Percentiles rank a stretch among this genome's conserved stretches.
Conservation (phyloP, 768 basidiomycete species). For the Amanita thiersii region DNA sequence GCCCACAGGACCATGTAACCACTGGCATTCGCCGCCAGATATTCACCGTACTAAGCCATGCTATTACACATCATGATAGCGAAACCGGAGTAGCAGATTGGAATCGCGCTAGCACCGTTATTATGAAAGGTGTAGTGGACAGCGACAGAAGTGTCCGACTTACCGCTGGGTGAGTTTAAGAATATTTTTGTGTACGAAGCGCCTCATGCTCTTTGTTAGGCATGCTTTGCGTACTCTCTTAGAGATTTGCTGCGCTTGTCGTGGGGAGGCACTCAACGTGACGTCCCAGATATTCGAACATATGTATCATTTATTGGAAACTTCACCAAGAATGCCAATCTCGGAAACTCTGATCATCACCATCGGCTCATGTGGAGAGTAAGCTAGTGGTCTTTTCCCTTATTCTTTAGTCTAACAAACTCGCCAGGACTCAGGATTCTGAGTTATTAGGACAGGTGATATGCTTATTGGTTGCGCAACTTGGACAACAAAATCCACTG, state of each 20-base stretch:
- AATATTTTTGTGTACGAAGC: not conserved
- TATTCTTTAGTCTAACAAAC: slow-evolving; percentile 1
- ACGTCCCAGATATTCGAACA: slow-evolving; percentile 34
- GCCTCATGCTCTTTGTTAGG: slow-evolving; percentile 19
- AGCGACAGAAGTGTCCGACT: slow-evolving; percentile 53
- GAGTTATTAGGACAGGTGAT: slow-evolving; percentile 53
- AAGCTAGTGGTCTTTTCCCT: slow-evolving; percentile 9
- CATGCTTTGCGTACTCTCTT: slow-evolving; percentile 42
- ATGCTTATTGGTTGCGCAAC: slow-evolving; percentile 53
- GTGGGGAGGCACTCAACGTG: slow-evolving; percentile 20
- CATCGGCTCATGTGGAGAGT: slow-evolving; percentile 51
- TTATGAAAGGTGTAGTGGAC: slow-evolving; percentile 44
- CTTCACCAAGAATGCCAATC: slow-evolving; percentile 32
- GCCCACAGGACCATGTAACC: slow-evolving; percentile 37
- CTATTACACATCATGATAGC: slow-evolving; percentile 35
- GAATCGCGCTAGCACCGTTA: slow-evolving; percentile 25
- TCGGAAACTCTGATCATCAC: slow-evolving; percentile 62
- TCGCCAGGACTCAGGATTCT: slow-evolving; percentile 34
- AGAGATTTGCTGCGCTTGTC: slow-evolving; percentile 29
- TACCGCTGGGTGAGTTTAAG: slow-evolving; percentile 53
- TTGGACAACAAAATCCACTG: slow-evolving; percentile 61
- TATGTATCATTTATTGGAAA: slow-evolving; percentile 41
- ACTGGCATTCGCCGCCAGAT: slow-evolving; percentile 34
- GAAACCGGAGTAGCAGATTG: slow-evolving; percentile 20
- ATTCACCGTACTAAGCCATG: slow-evolving; percentile 29